Percentiles rank a stretch among this genome's conserved stretches.
phyloP scores from a whole-genome alignment of 306 rosid species.

The Cucurbita ficifolia region DNA sequence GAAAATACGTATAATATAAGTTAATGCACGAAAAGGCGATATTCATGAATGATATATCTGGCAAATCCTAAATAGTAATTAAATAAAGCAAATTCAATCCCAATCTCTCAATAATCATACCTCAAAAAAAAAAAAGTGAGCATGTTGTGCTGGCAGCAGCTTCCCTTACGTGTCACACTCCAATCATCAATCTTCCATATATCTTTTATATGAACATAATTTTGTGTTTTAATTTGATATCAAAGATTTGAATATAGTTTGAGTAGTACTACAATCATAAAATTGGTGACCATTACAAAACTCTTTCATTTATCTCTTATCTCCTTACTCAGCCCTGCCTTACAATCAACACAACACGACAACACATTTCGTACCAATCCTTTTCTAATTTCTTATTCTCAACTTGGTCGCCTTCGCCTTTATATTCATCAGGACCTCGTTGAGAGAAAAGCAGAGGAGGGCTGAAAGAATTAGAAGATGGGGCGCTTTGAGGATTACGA shows the following conservation, averaged over 20 bases:
- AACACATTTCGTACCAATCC: neutral
- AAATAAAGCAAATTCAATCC: neutral
- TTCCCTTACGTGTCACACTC: too few species aligned
- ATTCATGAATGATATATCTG: neutral
- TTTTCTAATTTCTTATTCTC: neutral
- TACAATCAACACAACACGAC: neutral
- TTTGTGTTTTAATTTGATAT: too few species aligned
- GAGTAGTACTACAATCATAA: too few species aligned
- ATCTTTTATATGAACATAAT: too few species aligned
- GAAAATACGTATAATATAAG: neutral
- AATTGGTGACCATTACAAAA: too few species aligned
- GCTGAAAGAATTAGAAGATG: neutral
- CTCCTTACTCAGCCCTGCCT: too few species aligned
- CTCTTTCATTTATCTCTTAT: too few species aligned
- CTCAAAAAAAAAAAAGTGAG: too few species aligned
- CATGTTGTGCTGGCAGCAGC: neutral
- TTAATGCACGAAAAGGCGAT: neutral
- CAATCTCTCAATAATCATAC: neutral
- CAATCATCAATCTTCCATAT: neutral
- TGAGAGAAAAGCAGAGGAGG: neutral
- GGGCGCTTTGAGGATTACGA: slow-evolving; percentile 10
- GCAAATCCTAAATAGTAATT: neutral
- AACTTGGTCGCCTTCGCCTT: neutral
- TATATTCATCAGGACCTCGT: neutral
- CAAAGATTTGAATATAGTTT: too few species aligned